Conservation (phyloP, 2,329 filamentous ascomycete species). For the Daldinia sp. region DNA sequence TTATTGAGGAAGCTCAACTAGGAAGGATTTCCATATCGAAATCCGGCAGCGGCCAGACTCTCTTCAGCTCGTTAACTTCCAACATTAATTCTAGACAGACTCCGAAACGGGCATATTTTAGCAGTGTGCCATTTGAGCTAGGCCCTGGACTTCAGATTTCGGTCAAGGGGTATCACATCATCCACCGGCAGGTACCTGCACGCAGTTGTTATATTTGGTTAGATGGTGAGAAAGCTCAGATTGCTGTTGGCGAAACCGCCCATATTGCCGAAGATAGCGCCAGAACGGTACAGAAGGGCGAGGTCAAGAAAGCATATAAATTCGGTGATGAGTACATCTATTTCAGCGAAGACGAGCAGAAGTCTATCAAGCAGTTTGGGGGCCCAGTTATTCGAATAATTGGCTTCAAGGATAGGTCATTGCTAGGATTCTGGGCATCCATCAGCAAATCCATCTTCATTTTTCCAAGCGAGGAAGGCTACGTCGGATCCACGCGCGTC, state of each 20-base stretch:
- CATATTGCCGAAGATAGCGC: constrained; percentile 81
- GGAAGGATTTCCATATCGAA: constrained; percentile 69
- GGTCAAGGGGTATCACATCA: constrained; percentile 89
- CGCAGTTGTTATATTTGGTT: constrained; percentile 89
- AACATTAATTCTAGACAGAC: constrained; percentile 92
- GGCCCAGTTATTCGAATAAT: constrained; percentile 85
- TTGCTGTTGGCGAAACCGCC: constrained; percentile 77
- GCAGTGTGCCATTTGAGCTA: constrained; percentile 85
- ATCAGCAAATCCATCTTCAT: constrained; percentile 89
- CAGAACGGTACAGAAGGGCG: constrained; percentile 77
- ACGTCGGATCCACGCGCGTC: constrained; percentile 88
- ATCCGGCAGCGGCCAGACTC: constrained; percentile 76
- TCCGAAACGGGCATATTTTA: constrained; percentile 85
- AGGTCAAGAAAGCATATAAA: constrained; percentile 92
- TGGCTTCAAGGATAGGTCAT: constrained; percentile 85
- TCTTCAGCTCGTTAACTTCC: constrained; percentile 81
- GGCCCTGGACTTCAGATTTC: constrained; percentile 86
- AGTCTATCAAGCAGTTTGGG: constrained; percentile 79
- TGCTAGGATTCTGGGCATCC: constrained; percentile 84
- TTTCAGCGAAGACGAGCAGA: constrained; percentile 86
- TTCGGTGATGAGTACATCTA: constrained; percentile 91
- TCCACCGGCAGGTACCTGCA: constrained; percentile 83
- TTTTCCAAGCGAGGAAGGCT: constrained; percentile 91
- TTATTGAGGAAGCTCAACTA: constrained; percentile 71
- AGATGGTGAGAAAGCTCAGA: constrained; percentile 83